phyloP scores from a whole-genome alignment of 192 early-diverging fungal genomes.

The Entomortierella chlamydospora region DNA sequence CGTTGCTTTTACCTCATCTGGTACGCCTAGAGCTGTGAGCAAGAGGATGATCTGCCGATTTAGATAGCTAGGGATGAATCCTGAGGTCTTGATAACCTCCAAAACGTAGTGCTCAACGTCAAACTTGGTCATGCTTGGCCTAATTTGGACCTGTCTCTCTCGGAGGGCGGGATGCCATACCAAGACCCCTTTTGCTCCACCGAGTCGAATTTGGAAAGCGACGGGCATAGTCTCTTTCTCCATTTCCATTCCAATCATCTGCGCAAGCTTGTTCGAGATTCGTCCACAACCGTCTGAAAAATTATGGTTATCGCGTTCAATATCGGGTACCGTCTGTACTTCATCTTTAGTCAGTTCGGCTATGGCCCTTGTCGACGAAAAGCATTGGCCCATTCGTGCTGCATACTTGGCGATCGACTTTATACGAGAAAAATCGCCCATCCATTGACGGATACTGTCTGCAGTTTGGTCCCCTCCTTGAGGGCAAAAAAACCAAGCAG shows the following conservation, averaged over 20 bases:
- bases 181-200: constrained; percentile 74
- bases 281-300: constrained; percentile 85
- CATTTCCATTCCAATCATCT: constrained; percentile 49
- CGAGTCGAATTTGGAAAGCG: constrained; percentile 80
- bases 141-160: constrained; percentile 57
- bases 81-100: constrained; percentile 69
- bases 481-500: constrained; percentile 80
- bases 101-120: constrained; percentile 58
- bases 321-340: constrained; percentile 64
- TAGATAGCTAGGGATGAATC: constrained; percentile 63
- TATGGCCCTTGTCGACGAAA: constrained; percentile 73
- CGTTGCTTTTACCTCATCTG: constrained; percentile 48
- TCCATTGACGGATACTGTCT: constrained; percentile 68
- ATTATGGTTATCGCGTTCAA: constrained; percentile 64
- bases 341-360: constrained; percentile 51
- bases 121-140: constrained; percentile 72
- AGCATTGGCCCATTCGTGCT: constrained; percentile 79
- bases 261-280: constrained; percentile 63
- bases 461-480: constrained; percentile 47
- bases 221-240: constrained; percentile 57
- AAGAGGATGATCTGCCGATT: constrained; percentile 77
- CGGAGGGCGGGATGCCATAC: constrained; percentile 44
- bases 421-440: constrained; percentile 77
- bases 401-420: constrained; percentile 76
- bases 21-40: constrained; percentile 66